Evolutionary conservation across 192 early-diverging fungal species (phyloP).

Genomic region (Coemansia umbellata): DNA sequence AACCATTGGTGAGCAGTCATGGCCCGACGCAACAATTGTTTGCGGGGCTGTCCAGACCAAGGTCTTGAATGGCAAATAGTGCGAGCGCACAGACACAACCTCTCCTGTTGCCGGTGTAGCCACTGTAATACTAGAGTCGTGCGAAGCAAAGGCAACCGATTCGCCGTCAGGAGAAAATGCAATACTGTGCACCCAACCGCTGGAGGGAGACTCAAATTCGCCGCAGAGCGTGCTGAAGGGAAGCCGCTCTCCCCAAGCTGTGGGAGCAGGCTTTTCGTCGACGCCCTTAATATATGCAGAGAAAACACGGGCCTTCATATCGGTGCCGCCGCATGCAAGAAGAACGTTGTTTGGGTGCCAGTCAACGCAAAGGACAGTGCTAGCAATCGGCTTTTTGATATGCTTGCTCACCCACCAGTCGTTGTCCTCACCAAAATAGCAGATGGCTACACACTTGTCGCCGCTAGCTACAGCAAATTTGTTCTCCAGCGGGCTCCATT

Average conservation of each 20-base stretch:
- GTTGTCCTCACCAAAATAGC: slow-evolving; percentile 94
- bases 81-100: slow-evolving; percentile 58
- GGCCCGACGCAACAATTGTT: slow-evolving; percentile 82
- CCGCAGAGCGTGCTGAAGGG: slow-evolving; percentile 91
- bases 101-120: slow-evolving; percentile 62
- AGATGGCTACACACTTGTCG: slow-evolving; percentile 84
- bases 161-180: slow-evolving; percentile 87
- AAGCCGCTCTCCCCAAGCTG: slow-evolving; percentile 90
- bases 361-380: slow-evolving; percentile 81
- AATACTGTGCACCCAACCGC: slow-evolving; percentile 92
- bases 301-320: slow-evolving; percentile 90
- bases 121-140: slow-evolving; percentile 84
- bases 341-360: slow-evolving; percentile 98
- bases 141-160: slow-evolving; percentile 74
- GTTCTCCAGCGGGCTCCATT: slow-evolving; percentile 92
- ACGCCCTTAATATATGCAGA: slow-evolving; percentile 94
- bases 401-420: slow-evolving; percentile 98
- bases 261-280: slow-evolving; percentile 81
- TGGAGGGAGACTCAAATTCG: slow-evolving; percentile 68
- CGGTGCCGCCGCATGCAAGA: slow-evolving; percentile 83
- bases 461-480: slow-evolving; percentile 99
- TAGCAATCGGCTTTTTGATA: slow-evolving; percentile 87
- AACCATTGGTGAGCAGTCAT: slow-evolving; percentile 90
- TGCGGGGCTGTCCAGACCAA: slow-evolving; percentile 73
- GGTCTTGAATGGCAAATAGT: slow-evolving; percentile 71